These are phyloP conservation scores for Zasmidium cellare DNA, from an alignment of 2,329 filamentous ascomycete genomes.

Conservation along the genomic window DNA sequence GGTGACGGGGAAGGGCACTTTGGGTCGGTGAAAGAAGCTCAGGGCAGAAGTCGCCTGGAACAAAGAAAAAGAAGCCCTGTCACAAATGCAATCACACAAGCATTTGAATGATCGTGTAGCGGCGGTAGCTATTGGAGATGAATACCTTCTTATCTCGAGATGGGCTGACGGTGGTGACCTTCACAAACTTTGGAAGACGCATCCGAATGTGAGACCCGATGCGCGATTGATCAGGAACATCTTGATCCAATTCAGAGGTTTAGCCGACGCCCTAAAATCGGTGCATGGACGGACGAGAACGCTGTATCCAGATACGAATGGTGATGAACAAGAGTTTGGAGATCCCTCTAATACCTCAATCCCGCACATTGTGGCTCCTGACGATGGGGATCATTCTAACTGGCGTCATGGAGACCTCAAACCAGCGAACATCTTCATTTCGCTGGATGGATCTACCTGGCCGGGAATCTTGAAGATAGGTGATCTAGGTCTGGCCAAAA, in stretches of 20 bases:
- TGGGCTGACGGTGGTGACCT: not conserved
- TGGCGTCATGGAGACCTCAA: not conserved
- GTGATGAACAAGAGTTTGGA: not conserved
- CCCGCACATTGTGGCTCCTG: not conserved
- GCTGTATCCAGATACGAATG: not conserved
- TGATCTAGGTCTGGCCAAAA: not conserved
- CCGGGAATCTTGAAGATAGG: not conserved
- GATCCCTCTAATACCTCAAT: not conserved
- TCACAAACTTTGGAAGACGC: not conserved
- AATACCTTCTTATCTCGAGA: not conserved
- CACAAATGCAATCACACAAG: not conserved
- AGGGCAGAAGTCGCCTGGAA: not conserved
- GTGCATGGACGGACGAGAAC: not conserved
- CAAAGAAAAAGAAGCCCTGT: not conserved
- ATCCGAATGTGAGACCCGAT: not conserved
- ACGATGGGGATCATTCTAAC: not conserved
- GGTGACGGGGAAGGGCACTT: not conserved
- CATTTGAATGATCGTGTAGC: not conserved
- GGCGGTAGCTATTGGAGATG: not conserved
- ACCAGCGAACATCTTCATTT: constrained; percentile 1
- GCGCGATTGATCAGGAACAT: not conserved
- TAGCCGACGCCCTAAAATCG: not conserved
- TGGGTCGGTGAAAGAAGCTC: not conserved
- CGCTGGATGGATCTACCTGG: not conserved
- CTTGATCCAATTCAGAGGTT: not conserved